Evolutionary conservation across 2,329 filamentous ascomycete genomes (phyloP).

Genomic region (Berkeleyomyces rouxiae): DNA sequence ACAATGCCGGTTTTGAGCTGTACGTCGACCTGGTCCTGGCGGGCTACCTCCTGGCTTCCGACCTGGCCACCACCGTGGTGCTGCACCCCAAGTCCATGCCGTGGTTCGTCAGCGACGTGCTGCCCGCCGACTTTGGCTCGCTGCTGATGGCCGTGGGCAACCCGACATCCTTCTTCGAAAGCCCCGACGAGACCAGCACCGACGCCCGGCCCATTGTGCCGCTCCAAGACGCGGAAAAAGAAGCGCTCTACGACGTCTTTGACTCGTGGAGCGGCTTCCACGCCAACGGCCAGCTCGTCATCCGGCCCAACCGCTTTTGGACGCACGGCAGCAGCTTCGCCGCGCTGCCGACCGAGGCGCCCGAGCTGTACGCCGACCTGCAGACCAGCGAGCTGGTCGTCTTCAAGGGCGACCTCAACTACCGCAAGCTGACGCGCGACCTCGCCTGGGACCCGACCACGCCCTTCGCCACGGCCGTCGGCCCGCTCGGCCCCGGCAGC

Average conservation of each 20-base stretch:
- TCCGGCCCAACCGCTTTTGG: conserved; percentile 84
- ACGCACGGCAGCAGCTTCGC: conserved; percentile 77
- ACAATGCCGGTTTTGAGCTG: conserved; percentile 94
- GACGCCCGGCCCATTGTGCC: conserved; percentile 20
- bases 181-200: conserved; percentile 45
- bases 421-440: conserved; percentile 80
- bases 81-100: conserved; percentile 90
- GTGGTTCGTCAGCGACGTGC: conserved; percentile 95
- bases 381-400: conserved; percentile 73
- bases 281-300: conserved; percentile 63
- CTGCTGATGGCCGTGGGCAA: conserved; percentile 65
- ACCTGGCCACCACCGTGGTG: conserved; percentile 71
- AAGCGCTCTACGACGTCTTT: conserved; percentile 61
- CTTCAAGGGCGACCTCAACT: conserved; percentile 96
- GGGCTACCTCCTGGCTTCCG: conserved; percentile 71
- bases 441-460: conserved; percentile 76
- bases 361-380: conserved; percentile 57
- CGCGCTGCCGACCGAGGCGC: conserved; percentile 56
- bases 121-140: conserved; percentile 71
- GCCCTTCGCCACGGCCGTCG: conserved; percentile 68
- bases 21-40: conserved; percentile 89
- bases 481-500: conserved; percentile 65
- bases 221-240: conserved; percentile 49
- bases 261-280: conserved; percentile 66
- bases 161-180: conserved; percentile 64